Percentiles rank a stretch among this genome's conserved stretches.
phyloP scores from a whole-genome alignment of 2,329 filamentous ascomycete species.

The Nemania abortiva region DNA sequence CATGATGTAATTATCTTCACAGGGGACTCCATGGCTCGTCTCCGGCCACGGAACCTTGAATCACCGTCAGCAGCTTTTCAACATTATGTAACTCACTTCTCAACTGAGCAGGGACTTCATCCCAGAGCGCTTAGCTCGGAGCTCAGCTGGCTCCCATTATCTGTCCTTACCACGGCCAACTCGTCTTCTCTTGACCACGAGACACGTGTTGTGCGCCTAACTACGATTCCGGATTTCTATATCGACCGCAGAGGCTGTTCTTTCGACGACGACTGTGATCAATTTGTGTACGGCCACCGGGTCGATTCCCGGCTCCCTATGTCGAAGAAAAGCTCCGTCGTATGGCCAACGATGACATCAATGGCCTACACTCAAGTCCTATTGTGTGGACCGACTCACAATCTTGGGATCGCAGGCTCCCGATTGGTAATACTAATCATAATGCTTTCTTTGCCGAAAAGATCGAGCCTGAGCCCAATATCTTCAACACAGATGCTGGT shows the following conservation, averaged over 20 bases:
- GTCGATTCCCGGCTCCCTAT: constrained; percentile 4
- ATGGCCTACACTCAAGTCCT: neutral
- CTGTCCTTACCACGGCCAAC: neutral
- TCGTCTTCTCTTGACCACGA: neutral
- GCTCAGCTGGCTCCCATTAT: neutral
- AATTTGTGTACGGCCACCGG: constrained; percentile 1
- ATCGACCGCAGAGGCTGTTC: neutral
- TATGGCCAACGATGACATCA: neutral
- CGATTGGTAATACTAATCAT: neutral
- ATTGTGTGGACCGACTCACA: neutral
- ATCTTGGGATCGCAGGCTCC: neutral
- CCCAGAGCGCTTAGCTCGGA: neutral
- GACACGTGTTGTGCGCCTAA: neutral
- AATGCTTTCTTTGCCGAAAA: neutral
- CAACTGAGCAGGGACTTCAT: neutral
- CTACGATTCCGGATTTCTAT: neutral
- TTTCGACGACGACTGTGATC: constrained; percentile 6
- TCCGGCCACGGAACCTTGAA: neutral
- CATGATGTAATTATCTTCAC: constrained; percentile 10
- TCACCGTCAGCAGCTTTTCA: neutral
- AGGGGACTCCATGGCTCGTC: constrained; percentile 4
- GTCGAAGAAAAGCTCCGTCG: neutral
- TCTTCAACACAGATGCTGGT: neutral
- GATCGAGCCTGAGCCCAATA: neutral
- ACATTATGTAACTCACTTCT: constrained; percentile 3